Evolutionary conservation across 257 asterid species (phyloP), one percentile per base, ranked within the genome.

Genomic region (Haberlea rhodopensis): DNA sequence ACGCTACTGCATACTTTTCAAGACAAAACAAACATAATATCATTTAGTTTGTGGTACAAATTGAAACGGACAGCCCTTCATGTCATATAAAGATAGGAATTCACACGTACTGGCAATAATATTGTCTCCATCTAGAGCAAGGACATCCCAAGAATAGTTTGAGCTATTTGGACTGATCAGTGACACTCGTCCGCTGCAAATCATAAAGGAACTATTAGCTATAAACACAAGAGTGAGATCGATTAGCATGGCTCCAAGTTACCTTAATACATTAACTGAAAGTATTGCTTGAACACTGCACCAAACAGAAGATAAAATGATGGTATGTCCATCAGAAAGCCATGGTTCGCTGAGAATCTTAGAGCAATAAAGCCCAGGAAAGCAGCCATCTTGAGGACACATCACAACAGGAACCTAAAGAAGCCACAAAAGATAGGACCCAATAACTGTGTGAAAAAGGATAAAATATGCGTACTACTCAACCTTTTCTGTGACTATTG

Each of bases 291-390:
- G 82, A 63, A 81, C 57, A 78, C 96, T 87, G 24, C 94, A 86
- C 99, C 99, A 90, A n/a, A 73, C 21, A 51, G 97, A 85, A 23
- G 96, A 80, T 67, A 90, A 69, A 73, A 90, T 78, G 73, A 94
- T 56, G 18, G 95, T 87, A 58, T 51, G 73, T 62, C 95, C 97
- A 80, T 94, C 96, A 25, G 97, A 90, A 63, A 90, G 95, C 97
- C 97, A 94, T 25, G 99, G 89, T 19, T 81, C 71, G 29, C 71
- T 56, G 31, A 83, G 85, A 67, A 84, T 31, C 53, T 73, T 82
- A 6, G 75, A 71, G 68, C 73, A 76, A 69, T 90, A 90, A 60
- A 94, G 72, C 64, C 99, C 99, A 8, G 97, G 99, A 79, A 94
- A 90, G 55, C 83, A 64, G 68, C 86, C 96, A 54, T 86, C 90